These are phyloP conservation scores for Rhizopus delemar DNA, from an alignment of 371 early-diverging fungal genomes.

Conservation along the genomic window DNA sequence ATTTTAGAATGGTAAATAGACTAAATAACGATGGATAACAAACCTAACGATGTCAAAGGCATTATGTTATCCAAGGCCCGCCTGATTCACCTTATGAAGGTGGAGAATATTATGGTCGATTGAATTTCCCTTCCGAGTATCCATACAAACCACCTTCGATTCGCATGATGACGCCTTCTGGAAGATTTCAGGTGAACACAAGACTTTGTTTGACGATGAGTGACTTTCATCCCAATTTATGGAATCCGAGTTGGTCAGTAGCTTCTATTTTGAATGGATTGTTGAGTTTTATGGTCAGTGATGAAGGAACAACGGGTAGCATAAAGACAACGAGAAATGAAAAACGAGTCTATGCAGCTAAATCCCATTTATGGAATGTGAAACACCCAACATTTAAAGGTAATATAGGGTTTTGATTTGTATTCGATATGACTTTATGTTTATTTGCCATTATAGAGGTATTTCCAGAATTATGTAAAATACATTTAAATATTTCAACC, in stretches of 20 bases:
- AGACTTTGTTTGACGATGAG: constrained; percentile 93
- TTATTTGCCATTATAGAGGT: constrained; percentile 48
- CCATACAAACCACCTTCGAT: constrained; percentile 96
- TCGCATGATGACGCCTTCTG: constrained; percentile 90
- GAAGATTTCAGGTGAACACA: constrained; percentile 89
- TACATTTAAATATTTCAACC: constrained; percentile 21
- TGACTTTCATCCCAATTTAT: constrained; percentile 90
- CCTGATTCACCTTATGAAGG: constrained; percentile 90
- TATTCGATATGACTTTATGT: not conserved
- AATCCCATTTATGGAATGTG: constrained; percentile 81
- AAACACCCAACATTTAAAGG: constrained; percentile 75
- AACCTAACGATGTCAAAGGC: constrained; percentile 54
- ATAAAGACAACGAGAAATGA: constrained; percentile 78
- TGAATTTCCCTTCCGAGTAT: constrained; percentile 94
- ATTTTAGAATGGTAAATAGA: constrained; percentile 89
- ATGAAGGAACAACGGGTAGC: constrained; percentile 91
- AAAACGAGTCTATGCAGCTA: constrained; percentile 73
- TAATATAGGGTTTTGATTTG: constrained; percentile 10
- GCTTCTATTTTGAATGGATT: constrained; percentile 93
- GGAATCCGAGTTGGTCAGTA: constrained; percentile 98
- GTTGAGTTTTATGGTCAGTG: constrained; percentile 89
- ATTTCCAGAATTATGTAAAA: constrained; percentile 77
- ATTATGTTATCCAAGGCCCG: constrained; percentile 93
- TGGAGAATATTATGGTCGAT: constrained; percentile 94
- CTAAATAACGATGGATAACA: not conserved